Evolutionary conservation across 139 green algal genomes (phyloP).

Genomic region (Tetratostichococcus sp.): DNA sequence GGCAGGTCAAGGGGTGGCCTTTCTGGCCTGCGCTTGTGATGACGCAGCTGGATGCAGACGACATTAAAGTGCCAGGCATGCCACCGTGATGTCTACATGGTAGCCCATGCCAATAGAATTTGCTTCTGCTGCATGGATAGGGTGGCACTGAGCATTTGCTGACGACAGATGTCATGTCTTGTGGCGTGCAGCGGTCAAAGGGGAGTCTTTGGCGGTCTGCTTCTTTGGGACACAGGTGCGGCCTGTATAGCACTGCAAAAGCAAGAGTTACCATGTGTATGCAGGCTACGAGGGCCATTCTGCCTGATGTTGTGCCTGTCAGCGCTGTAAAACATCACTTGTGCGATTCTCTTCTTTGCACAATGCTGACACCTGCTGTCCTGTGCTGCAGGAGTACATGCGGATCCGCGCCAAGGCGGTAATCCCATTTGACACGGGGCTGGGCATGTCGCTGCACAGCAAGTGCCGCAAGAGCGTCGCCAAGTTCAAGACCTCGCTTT

Average conservation of each 20-base stretch:
- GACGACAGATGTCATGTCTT: too few relatives aligned
- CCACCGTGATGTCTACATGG: too few relatives aligned
- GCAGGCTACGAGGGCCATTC: too few relatives aligned
- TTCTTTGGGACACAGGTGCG: slow-evolving; percentile 31
- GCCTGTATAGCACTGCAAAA: too few relatives aligned
- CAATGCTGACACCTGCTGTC: too few relatives aligned
- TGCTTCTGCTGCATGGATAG: too few relatives aligned
- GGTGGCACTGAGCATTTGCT: too few relatives aligned
- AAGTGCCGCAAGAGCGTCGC: slow-evolving; percentile 4
- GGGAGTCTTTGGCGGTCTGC: slow-evolving; percentile 1
- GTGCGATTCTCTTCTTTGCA: too few relatives aligned
- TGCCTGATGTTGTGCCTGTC: too few relatives aligned
- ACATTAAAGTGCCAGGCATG: neutral
- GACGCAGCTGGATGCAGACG: slow-evolving; percentile 30
- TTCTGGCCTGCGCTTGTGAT: slow-evolving; percentile 59
- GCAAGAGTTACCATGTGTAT: too few relatives aligned
- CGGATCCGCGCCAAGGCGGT: slow-evolving; percentile 12
- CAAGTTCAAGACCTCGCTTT: slow-evolving; percentile 17
- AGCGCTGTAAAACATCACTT: too few relatives aligned
- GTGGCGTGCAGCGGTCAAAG: neutral
- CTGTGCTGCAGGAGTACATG: slow-evolving; percentile 11
- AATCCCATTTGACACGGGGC: slow-evolving; percentile 15
- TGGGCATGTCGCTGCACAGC: slow-evolving; percentile 8
- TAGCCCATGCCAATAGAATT: too few relatives aligned
- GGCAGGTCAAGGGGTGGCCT: slow-evolving; percentile 28